Conservation (phyloP, 2,329 filamentous ascomycete genomes). For the Zymoseptoria tritici region DNA sequence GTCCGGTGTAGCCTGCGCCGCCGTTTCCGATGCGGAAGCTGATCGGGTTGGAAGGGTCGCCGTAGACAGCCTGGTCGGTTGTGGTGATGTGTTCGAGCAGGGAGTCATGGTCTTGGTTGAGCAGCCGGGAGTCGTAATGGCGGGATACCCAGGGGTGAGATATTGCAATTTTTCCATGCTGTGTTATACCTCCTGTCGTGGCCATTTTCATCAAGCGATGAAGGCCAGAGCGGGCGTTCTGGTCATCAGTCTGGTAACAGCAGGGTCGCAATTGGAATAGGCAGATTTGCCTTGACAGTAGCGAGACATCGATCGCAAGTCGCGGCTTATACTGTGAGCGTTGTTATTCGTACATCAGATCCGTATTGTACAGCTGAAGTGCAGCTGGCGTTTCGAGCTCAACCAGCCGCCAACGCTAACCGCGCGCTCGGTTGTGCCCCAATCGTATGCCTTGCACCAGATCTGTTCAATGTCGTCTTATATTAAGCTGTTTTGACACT, state of each 20-base stretch:
- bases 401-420: not conserved
- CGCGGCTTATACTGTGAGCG: not conserved
- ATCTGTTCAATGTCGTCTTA: not conserved
- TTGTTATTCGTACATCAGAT: not conserved
- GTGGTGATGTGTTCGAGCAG: slow-evolving; percentile 6
- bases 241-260: not conserved
- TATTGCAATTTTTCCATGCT: slow-evolving; percentile 1
- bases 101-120: slow-evolving; percentile 1
- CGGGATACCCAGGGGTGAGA: slow-evolving; percentile 11
- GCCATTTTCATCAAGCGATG: not conserved
- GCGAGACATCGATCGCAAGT: not conserved
- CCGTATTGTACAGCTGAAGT: not conserved
- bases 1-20: slow-evolving; percentile 20
- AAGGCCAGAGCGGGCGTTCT: not conserved
- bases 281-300: not conserved
- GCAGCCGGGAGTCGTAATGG: slow-evolving; percentile 7
- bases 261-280: not conserved
- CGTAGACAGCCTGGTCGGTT: slow-evolving; percentile 11
- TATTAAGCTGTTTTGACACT: not conserved
- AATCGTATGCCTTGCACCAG: too few relatives aligned
- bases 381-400: not conserved
- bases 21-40: slow-evolving; percentile 21
- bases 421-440: not conserved
- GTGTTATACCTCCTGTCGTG: not conserved
- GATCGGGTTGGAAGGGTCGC: slow-evolving; percentile 9